Base-by-base conservation (phyloP, 768 basidiomycete species). In the Suillus cothurnatus region DNA sequence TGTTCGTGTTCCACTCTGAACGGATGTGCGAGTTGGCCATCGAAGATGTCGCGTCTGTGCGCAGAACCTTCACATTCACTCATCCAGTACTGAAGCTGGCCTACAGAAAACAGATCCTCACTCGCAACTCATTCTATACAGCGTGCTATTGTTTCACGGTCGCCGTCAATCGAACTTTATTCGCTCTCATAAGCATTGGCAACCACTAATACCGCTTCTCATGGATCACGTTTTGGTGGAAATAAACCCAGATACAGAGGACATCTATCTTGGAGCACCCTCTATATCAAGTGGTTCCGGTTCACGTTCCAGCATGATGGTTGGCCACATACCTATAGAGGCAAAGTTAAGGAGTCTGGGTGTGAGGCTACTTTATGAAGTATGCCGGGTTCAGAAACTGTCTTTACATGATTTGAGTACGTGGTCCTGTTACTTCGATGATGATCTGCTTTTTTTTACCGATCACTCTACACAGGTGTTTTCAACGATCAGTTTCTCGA, bases 1-100 rank as follows among this genome's bases (percentile, higher is more conserved):
- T 99, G 47, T 97, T 98, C 71, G 77, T 85, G 3, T 96, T 92
- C 71, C 95, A 98, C 76, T 95, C 93, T 4, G 95, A 95, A 72
- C 82, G 97, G 39, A 96, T 96, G 93, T 87, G 89, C 63, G 91
- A 94, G 68, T 84, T 92, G 49, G 80, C 95, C 57, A 80, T 91
- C 43, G 84, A 88, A 57, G 88, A 93, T 70, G 85, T 86, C 15
- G 83, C 85, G 73, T 81, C 82, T 72, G 92, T 94, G 73, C 72
- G 88, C 76, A 34, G 26, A 60, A 41, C 15, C 43, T 43, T 19
- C 6, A 41, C n/a, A 17, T 23, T 23, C 8, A 34, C 61, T 55
- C 47, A 56, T 65, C 38, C 66, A 19, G 45, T 36, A 26, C 62
- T 70, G 34, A 69, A 49, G 31, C 60, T 17, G 34, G 11, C 53